phyloP scores from a whole-genome alignment of 2,329 filamentous ascomycete genomes.

The Botryotinia narcissicola region DNA sequence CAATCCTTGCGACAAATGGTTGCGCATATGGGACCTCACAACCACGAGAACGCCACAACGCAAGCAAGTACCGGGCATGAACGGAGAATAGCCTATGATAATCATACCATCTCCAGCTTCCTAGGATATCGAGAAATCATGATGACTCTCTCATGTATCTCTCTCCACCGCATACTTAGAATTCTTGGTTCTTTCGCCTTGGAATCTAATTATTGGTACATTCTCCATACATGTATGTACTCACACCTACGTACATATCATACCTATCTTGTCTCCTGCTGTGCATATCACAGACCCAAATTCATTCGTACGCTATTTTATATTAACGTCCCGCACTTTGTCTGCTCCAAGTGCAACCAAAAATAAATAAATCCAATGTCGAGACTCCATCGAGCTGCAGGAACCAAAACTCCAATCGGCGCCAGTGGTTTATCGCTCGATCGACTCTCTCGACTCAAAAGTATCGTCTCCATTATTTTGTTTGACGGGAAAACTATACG shows the following conservation, averaged over 20 bases:
- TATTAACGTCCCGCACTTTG: conserved; percentile 19
- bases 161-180: conserved; percentile 16
- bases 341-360: conserved; percentile 16
- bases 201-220: background rate
- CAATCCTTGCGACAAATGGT: conserved; percentile 1
- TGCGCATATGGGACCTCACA: conserved; percentile 10
- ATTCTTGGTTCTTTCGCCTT: background rate
- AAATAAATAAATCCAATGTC: conserved; percentile 17
- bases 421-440: conserved; percentile 25
- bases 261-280: background rate
- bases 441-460: conserved; percentile 21
- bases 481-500: conserved; percentile 26
- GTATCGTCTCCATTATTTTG: conserved; percentile 27
- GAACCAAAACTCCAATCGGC: conserved; percentile 23
- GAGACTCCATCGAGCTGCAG: conserved; percentile 25
- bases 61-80: conserved; percentile 15
- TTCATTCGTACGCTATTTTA: background rate
- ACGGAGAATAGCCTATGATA: conserved; percentile 7
- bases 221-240: conserved; percentile 4
- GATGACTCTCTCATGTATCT: background rate
- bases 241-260: background rate
- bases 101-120: conserved; percentile 2
- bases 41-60: conserved; percentile 13
- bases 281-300: background rate
- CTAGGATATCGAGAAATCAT: background rate